A percentile compares a stretch with the other conserved stretches of the same genome.
phyloP scores from a whole-genome alignment of 1,284 basidiomycete genomes.

The Coniophora puteana region DNA sequence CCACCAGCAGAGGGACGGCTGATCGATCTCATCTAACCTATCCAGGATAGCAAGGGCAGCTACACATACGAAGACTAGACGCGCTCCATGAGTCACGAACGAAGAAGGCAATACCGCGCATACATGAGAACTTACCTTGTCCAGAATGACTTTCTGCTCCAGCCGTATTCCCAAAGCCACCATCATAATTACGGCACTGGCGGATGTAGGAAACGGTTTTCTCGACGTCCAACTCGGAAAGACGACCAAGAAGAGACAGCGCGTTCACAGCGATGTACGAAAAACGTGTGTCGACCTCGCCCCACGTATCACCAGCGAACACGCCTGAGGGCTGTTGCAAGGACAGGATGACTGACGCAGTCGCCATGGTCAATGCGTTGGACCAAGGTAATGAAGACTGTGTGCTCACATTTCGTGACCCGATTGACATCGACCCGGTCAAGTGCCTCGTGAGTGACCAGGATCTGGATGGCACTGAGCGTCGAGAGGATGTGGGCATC shows the following conservation, averaged over 20 bases:
- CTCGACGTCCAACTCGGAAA: slow-evolving; percentile 61
- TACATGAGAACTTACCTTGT: slow-evolving; percentile 60
- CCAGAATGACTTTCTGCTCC: slow-evolving; percentile 93
- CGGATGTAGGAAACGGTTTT: slow-evolving; percentile 73
- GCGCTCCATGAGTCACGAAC: too few relatives aligned
- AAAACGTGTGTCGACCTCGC: slow-evolving; percentile 93
- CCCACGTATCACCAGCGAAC: slow-evolving; percentile 88
- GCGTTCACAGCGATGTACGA: slow-evolving; percentile 83
- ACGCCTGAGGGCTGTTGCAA: slow-evolving; percentile 84
- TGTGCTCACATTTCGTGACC: slow-evolving; percentile 69
- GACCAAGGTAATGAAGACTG: slow-evolving; percentile 1
- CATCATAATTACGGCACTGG: slow-evolving; percentile 90
- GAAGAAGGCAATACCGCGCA: too few relatives aligned
- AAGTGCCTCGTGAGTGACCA: slow-evolving; percentile 82
- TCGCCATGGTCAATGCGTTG: slow-evolving; percentile 2
- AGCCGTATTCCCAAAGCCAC: slow-evolving; percentile 82
- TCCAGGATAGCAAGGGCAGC: slow-evolving; percentile 87
- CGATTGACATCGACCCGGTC: slow-evolving; percentile 67
- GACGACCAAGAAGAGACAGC: slow-evolving; percentile 75
- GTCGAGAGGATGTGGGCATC: slow-evolving; percentile 90
- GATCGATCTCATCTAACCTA: slow-evolving; percentile 74
- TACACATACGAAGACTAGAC: slow-evolving; percentile 88
- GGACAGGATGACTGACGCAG: slow-evolving; percentile 69
- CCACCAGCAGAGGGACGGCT: slow-evolving; percentile 85
- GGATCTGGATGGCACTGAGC: slow-evolving; percentile 88